Evolutionary conservation across 352 stramenopile genomes (phyloP).

Genomic region (Phytophthora cactorum): DNA sequence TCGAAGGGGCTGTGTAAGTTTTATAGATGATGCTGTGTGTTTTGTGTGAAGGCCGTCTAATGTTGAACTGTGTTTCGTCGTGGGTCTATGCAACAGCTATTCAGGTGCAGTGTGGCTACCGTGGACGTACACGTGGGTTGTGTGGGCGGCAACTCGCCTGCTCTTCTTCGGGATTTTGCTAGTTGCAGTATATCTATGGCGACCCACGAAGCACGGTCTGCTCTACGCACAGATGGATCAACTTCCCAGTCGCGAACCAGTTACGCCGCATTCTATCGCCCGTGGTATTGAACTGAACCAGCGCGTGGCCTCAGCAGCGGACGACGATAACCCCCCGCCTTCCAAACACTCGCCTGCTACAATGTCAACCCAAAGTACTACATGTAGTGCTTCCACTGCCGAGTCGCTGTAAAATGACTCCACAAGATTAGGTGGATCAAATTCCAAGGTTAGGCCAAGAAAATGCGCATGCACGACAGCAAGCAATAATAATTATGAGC

Average conservation of each 20-base stretch:
- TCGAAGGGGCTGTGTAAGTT: slow-evolving; percentile 83
- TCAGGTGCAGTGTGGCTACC: slow-evolving; percentile 60
- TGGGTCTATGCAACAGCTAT: slow-evolving; percentile 54
- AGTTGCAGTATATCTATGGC: slow-evolving; percentile 79
- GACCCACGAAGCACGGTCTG: slow-evolving; percentile 63
- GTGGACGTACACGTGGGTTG: slow-evolving; percentile 80
- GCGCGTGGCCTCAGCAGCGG: slow-evolving; percentile 58
- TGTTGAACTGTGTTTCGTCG: not conserved
- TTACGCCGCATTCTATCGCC: slow-evolving; percentile 50
- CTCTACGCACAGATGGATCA: slow-evolving; percentile 86
- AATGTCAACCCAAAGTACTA: slow-evolving; percentile 3
- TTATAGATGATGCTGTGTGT: not conserved
- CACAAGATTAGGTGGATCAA: slow-evolving; percentile 1
- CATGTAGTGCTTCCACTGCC: slow-evolving; percentile 18
- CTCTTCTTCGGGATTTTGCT: slow-evolving; percentile 75
- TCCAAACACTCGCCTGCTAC: slow-evolving; percentile 9
- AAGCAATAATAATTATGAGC: slow-evolving; percentile 32
- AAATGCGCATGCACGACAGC: slow-evolving; percentile 13
- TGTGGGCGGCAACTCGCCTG: slow-evolving; percentile 79
- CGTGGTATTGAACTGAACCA: slow-evolving; percentile 64
- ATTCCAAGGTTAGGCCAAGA: not conserved
- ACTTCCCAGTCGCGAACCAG: slow-evolving; percentile 70
- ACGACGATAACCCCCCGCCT: slow-evolving; percentile 40
- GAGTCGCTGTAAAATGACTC: slow-evolving; percentile 29
- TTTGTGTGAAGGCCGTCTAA: not conserved